These are phyloP conservation scores for Mortierella sp. DNA, from an alignment of 371 early-diverging fungal genomes.

Conservation along the genomic window DNA sequence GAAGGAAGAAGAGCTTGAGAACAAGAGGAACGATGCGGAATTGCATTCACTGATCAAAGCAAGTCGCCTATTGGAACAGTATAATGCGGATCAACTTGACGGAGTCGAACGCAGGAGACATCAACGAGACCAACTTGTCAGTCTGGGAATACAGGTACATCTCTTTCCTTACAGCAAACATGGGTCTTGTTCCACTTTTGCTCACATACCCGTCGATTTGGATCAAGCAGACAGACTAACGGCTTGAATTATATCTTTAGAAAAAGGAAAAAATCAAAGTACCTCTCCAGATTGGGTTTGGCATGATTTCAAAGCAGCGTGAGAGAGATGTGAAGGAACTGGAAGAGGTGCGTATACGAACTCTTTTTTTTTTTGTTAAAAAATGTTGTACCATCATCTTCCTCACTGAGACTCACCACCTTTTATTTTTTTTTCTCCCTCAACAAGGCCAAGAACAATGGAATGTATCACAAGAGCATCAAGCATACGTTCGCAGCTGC, in stretches of 20 bases:
- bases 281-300: constrained; percentile 42
- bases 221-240: neutral
- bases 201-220: too few relatives aligned
- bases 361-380: neutral
- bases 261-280: constrained; percentile 46
- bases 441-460: constrained; percentile 58
- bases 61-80: constrained; percentile 50
- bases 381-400: neutral
- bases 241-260: constrained; percentile 8
- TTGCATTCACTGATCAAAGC: constrained; percentile 46
- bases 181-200: neutral
- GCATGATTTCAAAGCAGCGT: constrained; percentile 54
- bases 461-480: constrained; percentile 56
- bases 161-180: neutral
- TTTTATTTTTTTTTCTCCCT: too few relatives aligned
- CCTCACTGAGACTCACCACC: neutral
- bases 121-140: constrained; percentile 44
- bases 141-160: constrained; percentile 48
- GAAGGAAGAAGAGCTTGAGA: constrained; percentile 46
- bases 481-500: constrained; percentile 54
- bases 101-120: constrained; percentile 49
- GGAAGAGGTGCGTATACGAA: constrained; percentile 23
- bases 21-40: constrained; percentile 47
- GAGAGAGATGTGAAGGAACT: constrained; percentile 50
- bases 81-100: constrained; percentile 44